Base-by-base conservation (phyloP, 805 yeast species). In the Sugiyamaella mastotermitis region DNA sequence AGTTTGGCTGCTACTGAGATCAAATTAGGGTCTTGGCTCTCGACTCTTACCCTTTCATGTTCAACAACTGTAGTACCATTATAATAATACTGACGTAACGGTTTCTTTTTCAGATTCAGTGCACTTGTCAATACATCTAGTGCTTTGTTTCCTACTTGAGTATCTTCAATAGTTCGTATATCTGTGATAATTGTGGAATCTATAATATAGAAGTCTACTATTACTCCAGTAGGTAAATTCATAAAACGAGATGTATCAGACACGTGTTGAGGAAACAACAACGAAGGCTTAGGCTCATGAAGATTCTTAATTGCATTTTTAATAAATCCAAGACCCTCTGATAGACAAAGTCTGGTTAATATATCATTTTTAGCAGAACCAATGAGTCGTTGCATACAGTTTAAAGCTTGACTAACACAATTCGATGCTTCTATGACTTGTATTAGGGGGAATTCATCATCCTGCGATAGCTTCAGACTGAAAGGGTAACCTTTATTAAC, bases 1-100 rank as follows among this genome's bases (percentile, higher is more conserved):
- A 51, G 41, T 31, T 51, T 51, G 9, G 53, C 43, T 3, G 47
- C 31, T 13, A 48, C 51, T 2, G 50, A 41, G 3, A 51, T 48
- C 28, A 51, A 35, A 37, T 48, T 49, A 21, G 55, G 55, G 22
- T 51, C 55, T 36, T 50, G 55, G 31, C 44, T 31, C 26, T 49
- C 51, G 10, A 51, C 51, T 11, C 42, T 28, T 5, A 48, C 42
- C 11, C 46, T 25, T 16, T 51, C 55, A 29, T 34, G 41, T 19
- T 46, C 55, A 26, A 44, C 18, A 15, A 50, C 44, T 6, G 33
- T 22, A 23, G 21, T 21, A 14, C 48, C 52, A 22, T 40, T 35
- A 27, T 47, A 50, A 13, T 20, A 23, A 8, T 40, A 21, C 16
- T 18, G 25, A 2, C 25, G 5, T 5, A 19, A 15, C n/a, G 37